Percentiles rank a stretch among this genome's conserved stretches.
phyloP scores from a whole-genome alignment of 768 basidiomycete species.

The Candolleomyces efflorescens region DNA sequence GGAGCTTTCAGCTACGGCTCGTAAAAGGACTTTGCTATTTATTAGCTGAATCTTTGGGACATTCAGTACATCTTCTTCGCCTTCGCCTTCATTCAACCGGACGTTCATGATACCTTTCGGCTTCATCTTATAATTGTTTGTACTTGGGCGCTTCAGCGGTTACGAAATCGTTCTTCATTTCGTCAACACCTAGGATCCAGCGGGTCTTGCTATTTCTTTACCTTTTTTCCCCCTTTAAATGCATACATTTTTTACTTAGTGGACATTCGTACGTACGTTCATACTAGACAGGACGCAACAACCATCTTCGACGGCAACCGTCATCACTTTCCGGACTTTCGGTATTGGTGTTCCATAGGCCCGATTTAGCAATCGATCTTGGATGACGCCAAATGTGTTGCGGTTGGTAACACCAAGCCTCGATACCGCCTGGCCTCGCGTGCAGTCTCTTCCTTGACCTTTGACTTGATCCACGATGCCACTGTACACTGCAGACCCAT shows the following conservation, averaged over 20 bases:
- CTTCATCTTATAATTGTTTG: not conserved
- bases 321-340: not conserved
- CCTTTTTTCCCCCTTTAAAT: not conserved
- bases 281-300: too few species aligned
- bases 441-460: too few species aligned
- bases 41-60: not conserved
- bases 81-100: not conserved
- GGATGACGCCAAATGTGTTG: too few species aligned
- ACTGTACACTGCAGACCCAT: constrained; percentile 33
- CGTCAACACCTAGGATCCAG: not conserved
- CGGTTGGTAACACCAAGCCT: not conserved
- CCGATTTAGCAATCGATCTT: too few species aligned
- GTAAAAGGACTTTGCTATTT: not conserved
- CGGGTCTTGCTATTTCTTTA: not conserved
- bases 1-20: not conserved
- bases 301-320: too few species aligned
- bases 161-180: not conserved
- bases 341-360: too few species aligned
- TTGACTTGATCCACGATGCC: constrained; percentile 41
- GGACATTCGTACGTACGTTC: too few species aligned
- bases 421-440: too few species aligned
- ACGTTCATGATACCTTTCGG: not conserved
- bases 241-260: not conserved
- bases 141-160: too few species aligned
- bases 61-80: not conserved